Evolutionary conservation across 164 flowering plant genomes (phyloP).

Genomic region (Piper longum): DNA sequence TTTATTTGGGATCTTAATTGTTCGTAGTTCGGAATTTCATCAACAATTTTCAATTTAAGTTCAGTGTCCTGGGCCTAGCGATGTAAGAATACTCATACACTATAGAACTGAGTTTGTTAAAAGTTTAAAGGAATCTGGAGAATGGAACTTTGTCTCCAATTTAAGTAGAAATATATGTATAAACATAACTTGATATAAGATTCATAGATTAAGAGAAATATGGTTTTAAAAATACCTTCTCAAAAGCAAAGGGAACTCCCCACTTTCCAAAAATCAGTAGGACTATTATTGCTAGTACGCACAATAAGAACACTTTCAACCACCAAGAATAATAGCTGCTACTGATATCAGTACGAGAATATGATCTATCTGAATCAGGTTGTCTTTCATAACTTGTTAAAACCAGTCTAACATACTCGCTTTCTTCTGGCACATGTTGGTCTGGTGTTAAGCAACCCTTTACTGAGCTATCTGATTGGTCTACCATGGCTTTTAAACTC

Average conservation of each 20-base stretch:
- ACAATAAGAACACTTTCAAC: constrained; percentile 37
- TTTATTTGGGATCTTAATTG: too few relatives aligned
- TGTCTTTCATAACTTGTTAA: constrained; percentile 28
- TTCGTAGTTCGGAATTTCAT: too few relatives aligned
- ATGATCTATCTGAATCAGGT: constrained; percentile 21
- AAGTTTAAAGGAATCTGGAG: too few relatives aligned
- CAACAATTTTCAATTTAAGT: too few relatives aligned
- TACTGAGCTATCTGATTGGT: constrained; percentile 20
- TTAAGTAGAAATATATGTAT: background rate
- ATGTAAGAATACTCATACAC: too few relatives aligned
- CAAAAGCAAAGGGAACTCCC: constrained; percentile 80
- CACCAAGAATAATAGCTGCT: constrained; percentile 43
- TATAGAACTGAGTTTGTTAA: too few relatives aligned
- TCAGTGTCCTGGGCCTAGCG: too few relatives aligned
- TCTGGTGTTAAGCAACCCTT: constrained; percentile 14
- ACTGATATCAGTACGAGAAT: constrained; percentile 22
- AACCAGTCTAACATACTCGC: constrained; percentile 67
- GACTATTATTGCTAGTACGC: constrained; percentile 18
- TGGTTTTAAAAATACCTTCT: constrained; percentile 44
- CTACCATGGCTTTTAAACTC: constrained; percentile 20
- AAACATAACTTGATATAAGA: background rate
- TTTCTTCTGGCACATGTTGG: constrained; percentile 30
- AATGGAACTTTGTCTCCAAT: too few relatives aligned
- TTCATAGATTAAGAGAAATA: background rate
- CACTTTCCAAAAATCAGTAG: constrained; percentile 49